Percentiles rank a stretch among this genome's conserved stretches.
Evolutionary conservation across 1,284 basidiomycete genomes (phyloP).

Genomic region (Gymnopus androsaceus): DNA sequence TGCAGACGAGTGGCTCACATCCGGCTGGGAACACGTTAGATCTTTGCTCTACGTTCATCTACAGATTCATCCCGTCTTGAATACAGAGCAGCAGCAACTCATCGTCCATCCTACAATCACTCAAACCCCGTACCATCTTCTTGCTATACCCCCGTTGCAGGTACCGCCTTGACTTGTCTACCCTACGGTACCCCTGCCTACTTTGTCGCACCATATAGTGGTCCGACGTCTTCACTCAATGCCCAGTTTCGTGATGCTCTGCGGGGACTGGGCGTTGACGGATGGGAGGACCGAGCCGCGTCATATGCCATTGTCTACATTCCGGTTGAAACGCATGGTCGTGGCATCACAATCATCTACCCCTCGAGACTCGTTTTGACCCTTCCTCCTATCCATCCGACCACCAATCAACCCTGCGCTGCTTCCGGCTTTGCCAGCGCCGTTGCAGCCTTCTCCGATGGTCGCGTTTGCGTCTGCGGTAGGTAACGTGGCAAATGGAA

Average conservation of each 20-base stretch:
- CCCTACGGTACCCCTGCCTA: conserved; percentile 74
- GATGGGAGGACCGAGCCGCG: conserved; percentile 41
- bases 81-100: conserved; percentile 41
- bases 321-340: conserved; percentile 65
- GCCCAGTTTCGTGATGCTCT: conserved; percentile 64
- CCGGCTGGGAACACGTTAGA: conserved; percentile 31
- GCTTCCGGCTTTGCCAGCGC: conserved; percentile 64
- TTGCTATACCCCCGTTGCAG: conserved; percentile 40
- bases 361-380: conserved; percentile 61
- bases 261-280: conserved; percentile 56
- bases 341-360: conserved; percentile 72
- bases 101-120: conserved; percentile 61
- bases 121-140: conserved; percentile 52
- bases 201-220: conserved; percentile 63
- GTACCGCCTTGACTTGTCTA: conserved; percentile 65
- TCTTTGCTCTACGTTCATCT: conserved; percentile 62
- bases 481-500: conserved; percentile 2
- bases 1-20: conserved; percentile 12
- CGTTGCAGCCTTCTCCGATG: conserved; percentile 63
- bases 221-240: conserved; percentile 61
- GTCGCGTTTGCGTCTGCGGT: conserved; percentile 17
- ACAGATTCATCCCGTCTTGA: conserved; percentile 50
- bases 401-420: conserved; percentile 42
- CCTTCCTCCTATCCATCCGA: conserved; percentile 35
- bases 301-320: conserved; percentile 72